Conservation (phyloP, 306 rosid genomes). For the Senna siamea region DNA sequence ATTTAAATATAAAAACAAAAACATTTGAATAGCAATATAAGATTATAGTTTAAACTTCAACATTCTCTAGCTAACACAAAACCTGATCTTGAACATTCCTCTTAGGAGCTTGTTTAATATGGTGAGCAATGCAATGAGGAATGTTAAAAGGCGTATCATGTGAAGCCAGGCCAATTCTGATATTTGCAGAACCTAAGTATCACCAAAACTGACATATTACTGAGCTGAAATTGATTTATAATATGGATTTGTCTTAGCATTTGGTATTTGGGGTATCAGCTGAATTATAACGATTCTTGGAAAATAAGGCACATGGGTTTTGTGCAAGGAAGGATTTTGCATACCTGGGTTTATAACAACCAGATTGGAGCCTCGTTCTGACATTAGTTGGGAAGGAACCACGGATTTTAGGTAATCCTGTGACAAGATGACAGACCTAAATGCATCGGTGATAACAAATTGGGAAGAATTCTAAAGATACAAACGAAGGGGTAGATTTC, state of each 20-base stretch:
- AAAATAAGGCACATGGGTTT: conserved; percentile 13
- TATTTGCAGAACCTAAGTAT: conserved; percentile 74
- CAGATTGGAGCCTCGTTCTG: conserved; percentile 90
- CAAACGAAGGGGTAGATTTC: background rate
- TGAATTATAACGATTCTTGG: conserved; percentile 9
- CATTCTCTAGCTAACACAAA: conserved; percentile 30
- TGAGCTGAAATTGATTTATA: background rate
- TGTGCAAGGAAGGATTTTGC: conserved; percentile 26
- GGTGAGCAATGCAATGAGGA: conserved; percentile 92
- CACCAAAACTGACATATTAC: conserved; percentile 34
- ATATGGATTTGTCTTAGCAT: background rate
- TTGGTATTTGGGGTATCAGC: background rate
- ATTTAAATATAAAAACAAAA: background rate
- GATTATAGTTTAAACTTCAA: background rate
- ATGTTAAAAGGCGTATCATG: conserved; percentile 75
- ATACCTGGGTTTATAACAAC: conserved; percentile 93
- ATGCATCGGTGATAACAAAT: conserved; percentile 29
- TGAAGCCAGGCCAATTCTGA: conserved; percentile 90
- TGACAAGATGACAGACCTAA: conserved; percentile 18
- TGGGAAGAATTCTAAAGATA: background rate
- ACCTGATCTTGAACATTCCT: conserved; percentile 89
- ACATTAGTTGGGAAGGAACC: conserved; percentile 82
- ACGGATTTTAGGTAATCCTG: conserved; percentile 96
- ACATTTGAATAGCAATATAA: background rate
- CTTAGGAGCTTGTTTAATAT: conserved; percentile 67